phyloP scores from a whole-genome alignment of 495 filamentous ascomycete genomes.

The Penicillium paxilli region DNA sequence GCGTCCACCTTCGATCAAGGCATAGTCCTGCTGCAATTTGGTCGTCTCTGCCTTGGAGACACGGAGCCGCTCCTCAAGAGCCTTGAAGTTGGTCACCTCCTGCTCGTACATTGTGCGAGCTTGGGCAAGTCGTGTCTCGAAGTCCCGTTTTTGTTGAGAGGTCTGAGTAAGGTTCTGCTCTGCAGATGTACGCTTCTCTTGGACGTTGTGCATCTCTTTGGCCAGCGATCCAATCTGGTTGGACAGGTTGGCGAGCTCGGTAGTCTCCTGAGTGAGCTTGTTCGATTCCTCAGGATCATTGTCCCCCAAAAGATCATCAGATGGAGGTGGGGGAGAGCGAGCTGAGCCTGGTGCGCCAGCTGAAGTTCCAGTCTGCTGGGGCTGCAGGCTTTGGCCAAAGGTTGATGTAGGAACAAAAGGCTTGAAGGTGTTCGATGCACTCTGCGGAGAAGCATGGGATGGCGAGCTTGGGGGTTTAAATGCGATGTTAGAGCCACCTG shows the following conservation, averaged over 20 bases:
- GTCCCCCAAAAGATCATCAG: slow-evolving; percentile 93
- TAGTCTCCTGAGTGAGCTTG: slow-evolving; percentile 82
- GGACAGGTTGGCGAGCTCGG: slow-evolving; percentile 92
- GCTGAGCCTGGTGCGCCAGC: slow-evolving; percentile 37
- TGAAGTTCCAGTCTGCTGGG: slow-evolving; percentile 76
- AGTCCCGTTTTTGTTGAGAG: slow-evolving; percentile 83
- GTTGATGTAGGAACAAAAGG: slow-evolving; percentile 89
- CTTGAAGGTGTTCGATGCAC: slow-evolving; percentile 64
- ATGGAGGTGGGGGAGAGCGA: slow-evolving; percentile 52
- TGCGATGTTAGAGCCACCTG: slow-evolving; percentile 62
- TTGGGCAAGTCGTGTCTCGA: slow-evolving; percentile 82
- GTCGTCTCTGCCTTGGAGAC: slow-evolving; percentile 74
- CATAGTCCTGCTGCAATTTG: slow-evolving; percentile 78
- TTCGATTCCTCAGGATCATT: slow-evolving; percentile 87
- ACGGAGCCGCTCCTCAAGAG: slow-evolving; percentile 78
- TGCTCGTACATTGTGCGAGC: slow-evolving; percentile 87
- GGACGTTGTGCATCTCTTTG: slow-evolving; percentile 91
- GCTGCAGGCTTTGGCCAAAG: slow-evolving; percentile 80
- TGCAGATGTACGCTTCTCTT: slow-evolving; percentile 71
- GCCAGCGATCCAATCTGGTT: slow-evolving; percentile 89
- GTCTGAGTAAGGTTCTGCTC: slow-evolving; percentile 79
- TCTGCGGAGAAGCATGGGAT: slow-evolving; percentile 37
- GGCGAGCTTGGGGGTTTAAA: slow-evolving; percentile 45
- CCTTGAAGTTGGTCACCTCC: slow-evolving; percentile 81
- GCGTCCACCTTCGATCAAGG: slow-evolving; percentile 75